Evolutionary conservation across 2,329 filamentous ascomycete genomes (phyloP).

Genomic region (Raffaelea ambrosiae): DNA sequence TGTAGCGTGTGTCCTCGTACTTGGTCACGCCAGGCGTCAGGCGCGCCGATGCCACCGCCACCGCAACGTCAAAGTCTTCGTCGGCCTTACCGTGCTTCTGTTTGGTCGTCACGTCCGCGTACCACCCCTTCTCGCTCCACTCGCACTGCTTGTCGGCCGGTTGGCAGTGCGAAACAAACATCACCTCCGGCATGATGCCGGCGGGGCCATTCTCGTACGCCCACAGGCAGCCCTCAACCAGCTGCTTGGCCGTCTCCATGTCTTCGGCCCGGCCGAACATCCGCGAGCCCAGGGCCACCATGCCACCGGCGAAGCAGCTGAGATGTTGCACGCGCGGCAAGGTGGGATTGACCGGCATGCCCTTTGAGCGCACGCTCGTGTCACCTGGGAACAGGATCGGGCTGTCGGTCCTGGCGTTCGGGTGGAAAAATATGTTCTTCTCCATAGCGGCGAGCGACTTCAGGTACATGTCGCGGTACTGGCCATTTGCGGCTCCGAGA

Average conservation of each 20-base stretch:
- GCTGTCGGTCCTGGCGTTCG: conserved; percentile 1
- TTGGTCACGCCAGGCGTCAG: conserved; percentile 46
- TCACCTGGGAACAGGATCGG: conserved; percentile 12
- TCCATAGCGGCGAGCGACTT: conserved; percentile 35
- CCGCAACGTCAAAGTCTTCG: conserved; percentile 6
- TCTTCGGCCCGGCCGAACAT: conserved; percentile 17
- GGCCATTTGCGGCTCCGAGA: conserved; percentile 54
- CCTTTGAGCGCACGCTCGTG: conserved; percentile 34
- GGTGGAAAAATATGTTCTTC: conserved; percentile 12
- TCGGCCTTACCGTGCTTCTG: neutral
- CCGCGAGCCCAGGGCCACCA: conserved; percentile 31
- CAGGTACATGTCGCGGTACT: conserved; percentile 59
- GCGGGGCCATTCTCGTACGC: conserved; percentile 39
- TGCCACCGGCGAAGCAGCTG: conserved; percentile 33
- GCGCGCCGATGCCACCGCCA: conserved; percentile 18
- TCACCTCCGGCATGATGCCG: conserved; percentile 46
- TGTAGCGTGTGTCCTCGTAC: conserved; percentile 32
- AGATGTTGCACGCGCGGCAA: conserved; percentile 30
- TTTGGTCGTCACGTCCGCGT: conserved; percentile 12
- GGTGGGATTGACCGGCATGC: conserved; percentile 32
- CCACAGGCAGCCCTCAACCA: conserved; percentile 47
- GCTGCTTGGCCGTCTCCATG: conserved; percentile 35
- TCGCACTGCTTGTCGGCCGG: conserved; percentile 26
- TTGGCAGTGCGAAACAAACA: conserved; percentile 21
- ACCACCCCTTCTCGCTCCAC: conserved; percentile 21